Conservation (phyloP, 2,329 filamentous ascomycete genomes). For the Ramularia collo-cygni region DNA sequence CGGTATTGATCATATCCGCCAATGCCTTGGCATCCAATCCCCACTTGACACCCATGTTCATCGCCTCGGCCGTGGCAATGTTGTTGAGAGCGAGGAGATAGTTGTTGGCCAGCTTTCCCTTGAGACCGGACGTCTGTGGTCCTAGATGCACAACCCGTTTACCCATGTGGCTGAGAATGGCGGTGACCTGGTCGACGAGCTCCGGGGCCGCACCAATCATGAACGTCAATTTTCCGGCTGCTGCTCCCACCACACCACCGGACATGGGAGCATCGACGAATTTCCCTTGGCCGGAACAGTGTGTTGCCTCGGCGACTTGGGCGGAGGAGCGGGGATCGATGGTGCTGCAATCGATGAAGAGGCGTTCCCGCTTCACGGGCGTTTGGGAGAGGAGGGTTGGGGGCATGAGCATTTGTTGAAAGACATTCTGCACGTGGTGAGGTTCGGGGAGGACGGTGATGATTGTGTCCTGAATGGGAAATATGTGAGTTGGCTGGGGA, state of each 20-base stretch:
- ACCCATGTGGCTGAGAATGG: conserved; percentile 74
- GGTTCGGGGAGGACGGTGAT: conserved; percentile 88
- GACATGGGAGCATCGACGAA: conserved; percentile 98
- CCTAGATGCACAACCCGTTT: conserved; percentile 81
- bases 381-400: conserved; percentile 45
- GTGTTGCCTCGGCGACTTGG: conserved; percentile 65
- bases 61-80: conserved; percentile 61
- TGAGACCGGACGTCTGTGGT: conserved; percentile 73
- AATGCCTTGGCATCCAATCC: conserved; percentile 60
- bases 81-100: conserved; percentile 94
- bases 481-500: conserved; percentile 2
- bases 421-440: conserved; percentile 77
- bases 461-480: conserved; percentile 60
- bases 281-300: conserved; percentile 58
- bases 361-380: conserved; percentile 49
- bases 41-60: conserved; percentile 59
- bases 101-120: conserved; percentile 94
- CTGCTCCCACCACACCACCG: conserved; percentile 85
- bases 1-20: conserved; percentile 82
- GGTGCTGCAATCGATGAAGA: conserved; percentile 95
- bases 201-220: conserved; percentile 73
- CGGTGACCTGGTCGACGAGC: conserved; percentile 58
- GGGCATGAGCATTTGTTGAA: conserved; percentile 63
- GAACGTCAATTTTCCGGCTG: conserved; percentile 83
- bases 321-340: conserved; percentile 85